phyloP scores from a whole-genome alignment of 2,329 filamentous ascomycete species.

The Beauveria asiatica region DNA sequence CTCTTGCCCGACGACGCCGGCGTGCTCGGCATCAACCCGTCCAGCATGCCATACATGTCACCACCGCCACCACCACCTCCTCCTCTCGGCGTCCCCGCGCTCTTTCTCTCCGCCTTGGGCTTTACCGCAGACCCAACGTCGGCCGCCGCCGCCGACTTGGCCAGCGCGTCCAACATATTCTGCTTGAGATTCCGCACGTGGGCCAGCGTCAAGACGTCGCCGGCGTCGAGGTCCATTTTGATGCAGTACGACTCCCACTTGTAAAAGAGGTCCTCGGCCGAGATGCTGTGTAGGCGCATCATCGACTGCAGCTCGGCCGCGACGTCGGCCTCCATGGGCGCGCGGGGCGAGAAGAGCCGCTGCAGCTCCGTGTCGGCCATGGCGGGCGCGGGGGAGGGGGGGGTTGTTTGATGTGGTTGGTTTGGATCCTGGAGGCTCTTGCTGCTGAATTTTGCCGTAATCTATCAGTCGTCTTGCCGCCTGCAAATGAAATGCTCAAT shows the following conservation, averaged over 20 bases:
- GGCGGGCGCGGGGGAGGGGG: slow-evolving; percentile 12
- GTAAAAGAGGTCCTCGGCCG: slow-evolving; percentile 82
- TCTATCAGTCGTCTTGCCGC: background rate
- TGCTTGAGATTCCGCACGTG: slow-evolving; percentile 74
- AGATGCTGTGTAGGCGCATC: slow-evolving; percentile 71
- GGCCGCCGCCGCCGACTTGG: slow-evolving; percentile 55
- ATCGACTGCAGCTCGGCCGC: slow-evolving; percentile 77
- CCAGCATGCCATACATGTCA: slow-evolving; percentile 81
- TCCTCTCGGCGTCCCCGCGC: slow-evolving; percentile 53
- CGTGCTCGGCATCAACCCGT: slow-evolving; percentile 60
- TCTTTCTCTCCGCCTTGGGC: slow-evolving; percentile 51
- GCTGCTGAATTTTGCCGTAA: background rate
- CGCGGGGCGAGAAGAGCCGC: slow-evolving; percentile 28
- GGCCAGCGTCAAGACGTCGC: slow-evolving; percentile 56
- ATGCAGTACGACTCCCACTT: slow-evolving; percentile 99
- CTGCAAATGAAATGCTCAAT: background rate
- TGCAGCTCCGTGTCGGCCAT: slow-evolving; percentile 30
- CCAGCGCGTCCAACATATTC: slow-evolving; percentile 74
- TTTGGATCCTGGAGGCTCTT: background rate
- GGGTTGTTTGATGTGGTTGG: background rate
- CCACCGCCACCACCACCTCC: slow-evolving; percentile 40
- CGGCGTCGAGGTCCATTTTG: slow-evolving; percentile 79
- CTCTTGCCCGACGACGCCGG: slow-evolving; percentile 35
- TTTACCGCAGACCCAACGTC: slow-evolving; percentile 19
- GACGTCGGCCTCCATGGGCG: slow-evolving; percentile 64